Percentiles rank a stretch among this genome's conserved stretches.
phyloP scores from a whole-genome alignment of 805 yeast genomes.

The Saturnispora sekii region DNA sequence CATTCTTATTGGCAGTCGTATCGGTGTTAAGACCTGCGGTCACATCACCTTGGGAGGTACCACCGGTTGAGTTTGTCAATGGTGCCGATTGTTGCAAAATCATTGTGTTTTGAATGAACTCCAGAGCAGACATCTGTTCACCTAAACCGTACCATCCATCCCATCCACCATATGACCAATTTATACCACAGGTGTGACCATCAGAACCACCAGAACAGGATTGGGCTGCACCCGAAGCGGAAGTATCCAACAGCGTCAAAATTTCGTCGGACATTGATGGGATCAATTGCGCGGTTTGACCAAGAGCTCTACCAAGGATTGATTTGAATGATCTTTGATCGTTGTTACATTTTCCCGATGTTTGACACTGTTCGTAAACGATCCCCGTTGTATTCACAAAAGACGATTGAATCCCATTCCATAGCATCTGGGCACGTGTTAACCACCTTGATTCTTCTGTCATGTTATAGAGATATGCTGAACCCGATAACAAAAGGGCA shows the following conservation, averaged over 20 bases:
- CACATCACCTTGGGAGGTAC: conserved; percentile 56
- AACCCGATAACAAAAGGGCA: conserved; percentile 57
- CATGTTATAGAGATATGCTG: conserved; percentile 57
- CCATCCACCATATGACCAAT: conserved; percentile 56
- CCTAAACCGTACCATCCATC: conserved; percentile 71
- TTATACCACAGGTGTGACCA: conserved; percentile 74
- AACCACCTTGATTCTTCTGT: conserved; percentile 42
- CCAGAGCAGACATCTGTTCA: conserved; percentile 75
- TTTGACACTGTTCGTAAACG: conserved; percentile 60
- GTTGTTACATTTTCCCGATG: conserved; percentile 44
- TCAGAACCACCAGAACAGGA: conserved; percentile 81
- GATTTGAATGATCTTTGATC: conserved; percentile 73
- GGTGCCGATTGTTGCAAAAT: conserved; percentile 42
- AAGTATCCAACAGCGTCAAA: conserved; percentile 24
- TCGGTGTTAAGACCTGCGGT: conserved; percentile 42
- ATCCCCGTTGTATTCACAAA: conserved; percentile 37
- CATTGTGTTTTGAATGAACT: conserved; percentile 41
- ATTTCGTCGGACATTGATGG: conserved; percentile 40
- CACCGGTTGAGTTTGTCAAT: conserved; percentile 54
- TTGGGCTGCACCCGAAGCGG: conserved; percentile 63
- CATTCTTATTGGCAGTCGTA: conserved; percentile 35
- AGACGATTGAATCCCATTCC: conserved; percentile 29
- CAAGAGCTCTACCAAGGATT: conserved; percentile 56
- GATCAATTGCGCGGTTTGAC: conserved; percentile 44
- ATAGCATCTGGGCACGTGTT: conserved; percentile 28